These are phyloP conservation scores for Mayamaea pseudoterrestris DNA, from an alignment of 108 stramenopile genomes.

Conservation along the genomic window DNA sequence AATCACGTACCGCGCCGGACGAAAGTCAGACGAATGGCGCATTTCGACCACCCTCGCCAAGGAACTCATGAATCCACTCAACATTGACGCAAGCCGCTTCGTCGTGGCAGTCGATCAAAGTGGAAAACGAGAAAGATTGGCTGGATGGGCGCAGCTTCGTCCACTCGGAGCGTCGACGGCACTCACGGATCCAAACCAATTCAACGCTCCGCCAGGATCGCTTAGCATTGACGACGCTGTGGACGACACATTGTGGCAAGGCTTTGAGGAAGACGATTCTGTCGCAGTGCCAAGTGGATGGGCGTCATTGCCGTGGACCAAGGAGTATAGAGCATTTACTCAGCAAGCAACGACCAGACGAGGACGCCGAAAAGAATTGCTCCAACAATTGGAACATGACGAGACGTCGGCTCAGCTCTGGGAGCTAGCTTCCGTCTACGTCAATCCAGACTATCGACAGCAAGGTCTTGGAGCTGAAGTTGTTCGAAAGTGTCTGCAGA, in stretches of 20 bases:
- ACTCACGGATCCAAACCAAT: not conserved
- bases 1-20: too few species aligned
- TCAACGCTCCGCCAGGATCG: constrained; percentile 6
- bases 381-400: constrained; percentile 4
- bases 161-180: constrained; percentile 11
- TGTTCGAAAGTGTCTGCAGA: constrained; percentile 12
- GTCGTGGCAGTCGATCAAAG: constrained; percentile 14
- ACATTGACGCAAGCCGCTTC: constrained; percentile 16
- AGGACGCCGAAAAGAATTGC: constrained; percentile 12
- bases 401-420: constrained; percentile 12
- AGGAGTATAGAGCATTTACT: constrained; percentile 18
- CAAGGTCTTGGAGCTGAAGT: constrained; percentile 19
- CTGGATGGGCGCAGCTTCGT: constrained; percentile 34
- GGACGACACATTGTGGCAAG: constrained; percentile 32
- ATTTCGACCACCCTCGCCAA: constrained; percentile 21
- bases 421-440: constrained; percentile 32
- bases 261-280: constrained; percentile 30
- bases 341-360: constrained; percentile 7
- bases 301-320: constrained; percentile 29
- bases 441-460: constrained; percentile 10
- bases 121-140: constrained; percentile 8
- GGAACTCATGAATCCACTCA: constrained; percentile 29
- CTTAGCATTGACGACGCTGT: constrained; percentile 15
- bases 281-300: constrained; percentile 19
- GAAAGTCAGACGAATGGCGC: too few species aligned